Evolutionary conservation across 2,329 filamentous ascomycete species (phyloP).

Genomic region (Arthrobotrys megalospora): DNA sequence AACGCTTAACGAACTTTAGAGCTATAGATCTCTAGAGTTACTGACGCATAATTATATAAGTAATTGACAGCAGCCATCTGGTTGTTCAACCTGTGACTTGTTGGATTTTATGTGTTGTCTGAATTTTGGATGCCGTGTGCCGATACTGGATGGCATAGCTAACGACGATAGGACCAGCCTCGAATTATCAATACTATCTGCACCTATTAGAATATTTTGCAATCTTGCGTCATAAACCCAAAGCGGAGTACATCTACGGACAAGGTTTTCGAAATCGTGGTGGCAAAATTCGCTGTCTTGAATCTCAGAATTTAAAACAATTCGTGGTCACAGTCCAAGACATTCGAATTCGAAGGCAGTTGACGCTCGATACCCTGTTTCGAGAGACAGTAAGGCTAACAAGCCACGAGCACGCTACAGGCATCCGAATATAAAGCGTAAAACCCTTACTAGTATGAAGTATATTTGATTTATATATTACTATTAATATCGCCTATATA

Average conservation of each 20-base stretch:
- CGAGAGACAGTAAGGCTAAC: neutral
- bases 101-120: neutral
- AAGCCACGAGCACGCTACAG: neutral
- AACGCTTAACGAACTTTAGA: too few species aligned
- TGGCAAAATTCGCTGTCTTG: too few species aligned
- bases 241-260: too few species aligned
- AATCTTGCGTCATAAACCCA: neutral
- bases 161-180: too few species aligned
- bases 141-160: too few species aligned
- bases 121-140: neutral
- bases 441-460: slow-evolving; percentile 10
- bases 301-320: slow-evolving; percentile 37
- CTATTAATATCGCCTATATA: too few species aligned
- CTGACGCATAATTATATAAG: too few species aligned
- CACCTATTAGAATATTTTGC: too few species aligned
- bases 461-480: neutral
- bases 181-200: too few species aligned
- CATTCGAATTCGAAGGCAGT: slow-evolving; percentile 13
- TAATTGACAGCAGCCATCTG: too few species aligned
- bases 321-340: neutral
- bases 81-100: neutral
- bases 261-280: neutral
- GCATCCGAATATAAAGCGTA: neutral
- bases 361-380: slow-evolving; percentile 7
- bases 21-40: too few species aligned